phyloP scores from a whole-genome alignment of 1,284 basidiomycete species.

The Tilletia indica region DNA sequence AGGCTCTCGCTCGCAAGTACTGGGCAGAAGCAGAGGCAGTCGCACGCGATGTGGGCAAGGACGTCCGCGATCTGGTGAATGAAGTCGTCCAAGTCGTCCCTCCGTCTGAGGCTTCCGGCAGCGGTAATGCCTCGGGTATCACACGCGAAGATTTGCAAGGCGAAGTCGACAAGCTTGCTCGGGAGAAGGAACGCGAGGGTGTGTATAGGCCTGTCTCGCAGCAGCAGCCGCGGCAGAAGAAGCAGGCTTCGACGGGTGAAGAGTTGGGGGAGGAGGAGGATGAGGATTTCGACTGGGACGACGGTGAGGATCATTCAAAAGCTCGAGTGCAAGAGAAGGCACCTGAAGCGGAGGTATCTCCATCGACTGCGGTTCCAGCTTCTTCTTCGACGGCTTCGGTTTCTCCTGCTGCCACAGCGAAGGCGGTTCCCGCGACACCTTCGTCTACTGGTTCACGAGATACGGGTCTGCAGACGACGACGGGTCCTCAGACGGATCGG shows the following conservation, averaged over 20 bases:
- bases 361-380: not conserved
- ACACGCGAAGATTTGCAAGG: constrained; percentile 10
- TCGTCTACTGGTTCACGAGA: not conserved
- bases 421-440: too few species aligned
- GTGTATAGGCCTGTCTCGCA: not conserved
- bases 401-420: not conserved
- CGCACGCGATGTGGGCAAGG: constrained; percentile 40
- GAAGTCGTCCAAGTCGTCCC: constrained; percentile 45
- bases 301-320: constrained; percentile 30
- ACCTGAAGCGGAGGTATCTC: not conserved
- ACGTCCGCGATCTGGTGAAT: constrained; percentile 40
- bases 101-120: constrained; percentile 23
- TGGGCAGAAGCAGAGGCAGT: constrained; percentile 36
- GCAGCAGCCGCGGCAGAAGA: not conserved
- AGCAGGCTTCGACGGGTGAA: constrained; percentile 7
- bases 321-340: not conserved
- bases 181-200: constrained; percentile 6
- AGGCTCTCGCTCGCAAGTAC: constrained; percentile 40
- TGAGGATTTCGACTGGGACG: constrained; percentile 45
- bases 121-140: not conserved
- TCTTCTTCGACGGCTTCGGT: not conserved
- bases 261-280: constrained; percentile 23
- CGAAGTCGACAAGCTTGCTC: not conserved
- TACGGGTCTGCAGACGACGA: constrained; percentile 22
- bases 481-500: constrained; percentile 20